These are phyloP conservation scores for Phytophthora fragariaefolia DNA, from an alignment of 352 stramenopile species.

Conservation along the genomic window DNA sequence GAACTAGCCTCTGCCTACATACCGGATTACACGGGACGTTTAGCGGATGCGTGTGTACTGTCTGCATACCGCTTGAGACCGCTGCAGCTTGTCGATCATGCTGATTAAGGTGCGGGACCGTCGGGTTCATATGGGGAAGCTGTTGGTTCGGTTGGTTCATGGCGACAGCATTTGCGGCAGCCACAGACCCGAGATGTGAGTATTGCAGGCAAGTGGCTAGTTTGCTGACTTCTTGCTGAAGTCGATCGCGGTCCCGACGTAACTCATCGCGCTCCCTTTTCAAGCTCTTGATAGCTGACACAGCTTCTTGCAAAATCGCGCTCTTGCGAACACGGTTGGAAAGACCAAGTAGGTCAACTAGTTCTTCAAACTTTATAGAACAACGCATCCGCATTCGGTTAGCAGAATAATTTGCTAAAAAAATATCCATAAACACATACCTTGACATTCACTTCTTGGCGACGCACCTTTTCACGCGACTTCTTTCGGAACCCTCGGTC, in stretches of 20 bases:
- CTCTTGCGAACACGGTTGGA: slow-evolving; percentile 82
- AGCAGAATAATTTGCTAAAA: slow-evolving; percentile 1
- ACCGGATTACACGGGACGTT: slow-evolving; percentile 46
- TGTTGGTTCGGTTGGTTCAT: slow-evolving; percentile 48
- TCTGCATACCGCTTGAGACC: slow-evolving; percentile 30
- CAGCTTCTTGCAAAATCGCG: slow-evolving; percentile 72
- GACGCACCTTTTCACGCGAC: slow-evolving; percentile 77
- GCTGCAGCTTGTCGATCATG: slow-evolving; percentile 28
- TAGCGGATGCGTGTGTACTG: slow-evolving; percentile 45
- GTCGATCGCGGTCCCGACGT: slow-evolving; percentile 58
- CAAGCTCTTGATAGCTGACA: slow-evolving; percentile 67
- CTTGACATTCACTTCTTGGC: slow-evolving; percentile 85
- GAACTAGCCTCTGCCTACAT: slow-evolving; percentile 22
- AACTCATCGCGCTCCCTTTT: slow-evolving; percentile 71
- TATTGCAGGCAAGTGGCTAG: slow-evolving; percentile 72
- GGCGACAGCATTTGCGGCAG: slow-evolving; percentile 47
- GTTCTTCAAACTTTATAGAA: slow-evolving; percentile 66
- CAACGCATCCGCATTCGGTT: neutral
- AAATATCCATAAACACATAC: slow-evolving; percentile 28
- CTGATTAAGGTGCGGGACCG: slow-evolving; percentile 22
- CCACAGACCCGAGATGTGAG: slow-evolving; percentile 59
- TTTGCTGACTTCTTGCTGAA: slow-evolving; percentile 76
- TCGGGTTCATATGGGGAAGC: slow-evolving; percentile 36
- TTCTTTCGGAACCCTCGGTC: slow-evolving; percentile 77
- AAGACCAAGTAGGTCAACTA: slow-evolving; percentile 70